A percentile compares a stretch with the other conserved stretches of the same genome.
phyloP scores from a whole-genome alignment of 768 basidiomycete species.

The Cystobasidium onofrii region DNA sequence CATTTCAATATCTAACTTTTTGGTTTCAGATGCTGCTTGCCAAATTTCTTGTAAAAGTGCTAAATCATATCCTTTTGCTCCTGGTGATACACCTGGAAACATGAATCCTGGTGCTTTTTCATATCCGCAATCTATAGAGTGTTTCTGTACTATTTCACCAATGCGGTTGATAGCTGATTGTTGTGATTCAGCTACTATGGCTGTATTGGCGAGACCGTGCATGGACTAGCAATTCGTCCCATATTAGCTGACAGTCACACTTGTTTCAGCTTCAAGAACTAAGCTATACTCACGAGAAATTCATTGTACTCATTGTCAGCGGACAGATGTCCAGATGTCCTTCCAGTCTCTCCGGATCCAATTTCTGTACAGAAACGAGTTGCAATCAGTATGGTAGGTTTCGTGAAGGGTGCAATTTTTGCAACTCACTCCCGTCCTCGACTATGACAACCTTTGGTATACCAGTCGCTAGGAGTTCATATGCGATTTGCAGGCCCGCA shows the following conservation, averaged over 20 bases:
- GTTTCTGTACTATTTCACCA: not conserved
- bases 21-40: not conserved
- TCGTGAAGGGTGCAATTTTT: not conserved
- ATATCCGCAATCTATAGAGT: not conserved
- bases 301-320: constrained; percentile 3
- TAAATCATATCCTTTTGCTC: not conserved
- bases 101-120: not conserved
- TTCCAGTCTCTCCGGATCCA: constrained; percentile 3
- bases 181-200: not conserved
- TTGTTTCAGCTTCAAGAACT: no score
- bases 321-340: not conserved
- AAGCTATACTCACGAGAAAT: not conserved
- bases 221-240: not conserved
- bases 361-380: not conserved
- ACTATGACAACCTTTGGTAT: not conserved
- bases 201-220: not conserved
- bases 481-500: not conserved
- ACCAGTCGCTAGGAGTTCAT: not conserved
- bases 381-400: not conserved
- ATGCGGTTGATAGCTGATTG: constrained; percentile 4
- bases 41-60: not conserved
- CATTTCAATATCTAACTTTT: not conserved
- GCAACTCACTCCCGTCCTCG: not conserved
- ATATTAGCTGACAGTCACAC: not conserved
- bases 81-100: not conserved